These are phyloP conservation scores for Agrocybe pediades DNA, from an alignment of 768 basidiomycete genomes.

Conservation along the genomic window DNA sequence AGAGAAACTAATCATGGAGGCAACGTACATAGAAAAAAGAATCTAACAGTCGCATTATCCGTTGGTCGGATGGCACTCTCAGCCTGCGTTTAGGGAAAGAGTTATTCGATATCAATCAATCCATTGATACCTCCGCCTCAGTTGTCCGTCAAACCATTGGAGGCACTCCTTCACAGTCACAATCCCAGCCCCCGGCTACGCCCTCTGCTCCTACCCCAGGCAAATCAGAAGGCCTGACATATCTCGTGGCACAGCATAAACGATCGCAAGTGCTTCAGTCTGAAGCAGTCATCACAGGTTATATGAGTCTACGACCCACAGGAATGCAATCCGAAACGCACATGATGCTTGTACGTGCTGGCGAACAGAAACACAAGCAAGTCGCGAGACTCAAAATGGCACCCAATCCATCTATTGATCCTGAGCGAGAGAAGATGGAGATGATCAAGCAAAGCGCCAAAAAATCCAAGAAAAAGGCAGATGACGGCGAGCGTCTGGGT, in stretches of 20 bases:
- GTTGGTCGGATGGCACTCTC: conserved; percentile 94
- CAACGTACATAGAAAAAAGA: conserved; percentile 60
- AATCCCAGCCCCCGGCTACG: conserved; percentile 40
- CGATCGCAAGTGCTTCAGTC: conserved; percentile 84
- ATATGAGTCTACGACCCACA: conserved; percentile 82
- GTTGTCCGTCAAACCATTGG: conserved; percentile 60
- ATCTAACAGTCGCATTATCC: conserved; percentile 88
- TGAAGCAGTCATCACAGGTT: conserved; percentile 81
- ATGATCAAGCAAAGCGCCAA: conserved; percentile 62
- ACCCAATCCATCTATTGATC: conserved; percentile 75
- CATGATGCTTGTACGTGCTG: conserved; percentile 83
- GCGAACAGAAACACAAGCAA: conserved; percentile 84
- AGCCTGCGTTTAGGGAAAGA: conserved; percentile 93
- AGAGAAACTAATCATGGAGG: neutral
- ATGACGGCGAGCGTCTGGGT: conserved; percentile 50
- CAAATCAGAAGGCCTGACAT: conserved; percentile 78
- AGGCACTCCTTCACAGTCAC: conserved; percentile 35
- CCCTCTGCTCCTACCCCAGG: conserved; percentile 31
- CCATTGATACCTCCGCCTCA: conserved; percentile 75
- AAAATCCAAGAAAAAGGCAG: conserved; percentile 62
- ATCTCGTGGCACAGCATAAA: conserved; percentile 89
- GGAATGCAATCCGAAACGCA: conserved; percentile 92
- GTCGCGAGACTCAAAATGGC: conserved; percentile 78
- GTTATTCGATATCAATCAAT: conserved; percentile 86
- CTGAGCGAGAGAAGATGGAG: conserved; percentile 73